Base-by-base conservation (phyloP, 176 grass and related monocot genomes). In the Luzula sylvatica region DNA sequence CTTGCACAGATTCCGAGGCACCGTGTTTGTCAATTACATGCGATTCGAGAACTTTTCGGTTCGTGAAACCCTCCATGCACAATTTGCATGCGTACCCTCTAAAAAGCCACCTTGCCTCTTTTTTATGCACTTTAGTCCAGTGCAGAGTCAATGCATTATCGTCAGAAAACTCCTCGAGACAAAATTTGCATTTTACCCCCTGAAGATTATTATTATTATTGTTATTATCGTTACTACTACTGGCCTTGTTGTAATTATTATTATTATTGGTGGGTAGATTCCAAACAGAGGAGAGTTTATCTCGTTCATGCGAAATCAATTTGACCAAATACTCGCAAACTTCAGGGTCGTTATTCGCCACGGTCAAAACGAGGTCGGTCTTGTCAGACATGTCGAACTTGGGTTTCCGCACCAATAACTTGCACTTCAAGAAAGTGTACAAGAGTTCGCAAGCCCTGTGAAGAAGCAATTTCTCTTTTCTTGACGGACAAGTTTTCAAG, bases 61-160 rank as follows among this genome's bases (percentile, higher is more conserved):
- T 98, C 20, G 77, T 80, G 79, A 90, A 98, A 56, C 85, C 75
- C 15, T 79, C 78, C 84, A 82, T 83, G 75, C 92, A 98, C 48
- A 71, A 74, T 56, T 81, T 85, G 77, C 92, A 98, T 52, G 92
- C 80, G 82, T 83, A 98, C 15, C 92, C 92, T 90, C 92, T 79
- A 61, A 90, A 98, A 20, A 98, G 75, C 78, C 77, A 90, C 44
- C 92, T 74, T 49, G 75, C 67, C 72, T 98, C 92, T 67, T 78
- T 98, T 65, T 82, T 90, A 73, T 98, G 92, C 21, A 82, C 75
- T 40, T 79, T 30, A 38, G 68, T 77, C 92, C 92, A 98, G 65
- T 98, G 92, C 49, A 83, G 62, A 24, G 67, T 85, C 49, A 98
- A 82, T 29, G 53, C 60, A 32, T 90, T 58, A 61, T 90, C 78